A percentile compares a stretch with the other conserved stretches of the same genome.
phyloP scores from a whole-genome alignment of 1,284 basidiomycete genomes.

The Rhodotorula sp. region DNA sequence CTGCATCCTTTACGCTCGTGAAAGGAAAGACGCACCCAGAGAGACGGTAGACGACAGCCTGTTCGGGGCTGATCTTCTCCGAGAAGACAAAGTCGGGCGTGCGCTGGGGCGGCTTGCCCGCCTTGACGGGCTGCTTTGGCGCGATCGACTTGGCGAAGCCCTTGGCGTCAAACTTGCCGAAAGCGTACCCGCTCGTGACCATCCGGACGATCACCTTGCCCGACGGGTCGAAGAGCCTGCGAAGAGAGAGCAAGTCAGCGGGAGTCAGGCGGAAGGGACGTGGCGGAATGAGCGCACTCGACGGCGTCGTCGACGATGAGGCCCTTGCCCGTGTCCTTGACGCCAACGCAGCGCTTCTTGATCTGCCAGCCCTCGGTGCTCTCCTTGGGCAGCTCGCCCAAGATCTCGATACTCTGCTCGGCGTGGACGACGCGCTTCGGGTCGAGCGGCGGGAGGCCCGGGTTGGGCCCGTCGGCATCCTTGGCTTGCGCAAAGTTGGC shows the following conservation, averaged over 20 bases:
- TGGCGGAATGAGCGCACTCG: slow-evolving; percentile 32
- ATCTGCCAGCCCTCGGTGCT: slow-evolving; percentile 69
- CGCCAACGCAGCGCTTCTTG: slow-evolving; percentile 61
- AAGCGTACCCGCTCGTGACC: slow-evolving; percentile 21
- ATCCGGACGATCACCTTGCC: slow-evolving; percentile 63
- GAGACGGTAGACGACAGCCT: slow-evolving; percentile 74
- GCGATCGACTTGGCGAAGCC: slow-evolving; percentile 67
- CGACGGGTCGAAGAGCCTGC: slow-evolving; percentile 61
- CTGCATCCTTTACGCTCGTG: slow-evolving; percentile 2
- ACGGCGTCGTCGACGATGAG: slow-evolving; percentile 69
- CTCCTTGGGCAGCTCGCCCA: slow-evolving; percentile 51
- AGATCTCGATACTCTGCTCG: slow-evolving; percentile 51
- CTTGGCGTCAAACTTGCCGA: slow-evolving; percentile 62
- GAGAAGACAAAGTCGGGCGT: slow-evolving; percentile 67
- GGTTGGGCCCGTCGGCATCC: slow-evolving; percentile 19
- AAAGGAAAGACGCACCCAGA: slow-evolving; percentile 12
- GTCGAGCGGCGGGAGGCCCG: slow-evolving; percentile 46
- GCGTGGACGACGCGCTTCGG: slow-evolving; percentile 52
- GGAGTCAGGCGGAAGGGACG: neutral
- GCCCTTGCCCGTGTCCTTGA: slow-evolving; percentile 78
- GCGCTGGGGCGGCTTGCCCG: slow-evolving; percentile 60
- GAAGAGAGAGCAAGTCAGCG: neutral
- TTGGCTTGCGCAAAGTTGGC: slow-evolving; percentile 47
- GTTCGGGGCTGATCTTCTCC: slow-evolving; percentile 70
- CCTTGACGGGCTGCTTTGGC: slow-evolving; percentile 64